A percentile compares a stretch with the other conserved stretches of the same genome.
Conservation (phyloP, 1,284 basidiomycete genomes). For the Fomitiporia mediterranea region DNA sequence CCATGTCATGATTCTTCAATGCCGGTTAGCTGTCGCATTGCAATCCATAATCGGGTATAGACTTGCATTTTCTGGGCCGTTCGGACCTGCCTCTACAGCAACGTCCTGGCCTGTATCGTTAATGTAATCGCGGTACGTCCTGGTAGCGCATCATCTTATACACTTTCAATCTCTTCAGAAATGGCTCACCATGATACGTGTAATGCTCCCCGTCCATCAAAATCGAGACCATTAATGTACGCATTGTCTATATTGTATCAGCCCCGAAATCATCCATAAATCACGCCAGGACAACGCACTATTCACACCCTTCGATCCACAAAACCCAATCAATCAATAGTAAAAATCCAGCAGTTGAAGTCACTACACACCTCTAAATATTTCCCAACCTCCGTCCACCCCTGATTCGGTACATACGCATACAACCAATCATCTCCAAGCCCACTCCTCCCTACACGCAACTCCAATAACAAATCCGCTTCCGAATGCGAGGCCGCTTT, state of each 20-base stretch:
- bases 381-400: constrained; percentile 33
- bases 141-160: too few species aligned
- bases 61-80: constrained; percentile 41
- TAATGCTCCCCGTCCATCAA: constrained; percentile 32
- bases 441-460: constrained; percentile 39
- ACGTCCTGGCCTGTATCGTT: constrained; percentile 38
- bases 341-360: constrained; percentile 3
- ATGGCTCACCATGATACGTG: constrained; percentile 39
- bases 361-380: constrained; percentile 32
- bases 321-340: background rate
- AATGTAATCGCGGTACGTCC: constrained; percentile 43
- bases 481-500: constrained; percentile 4
- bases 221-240: constrained; percentile 44
- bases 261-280: background rate
- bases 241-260: constrained; percentile 33
- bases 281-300: constrained; percentile 25
- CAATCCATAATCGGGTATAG: background rate
- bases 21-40: background rate
- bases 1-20: constrained; percentile 39
- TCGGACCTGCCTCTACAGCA: constrained; percentile 41
- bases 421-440: constrained; percentile 42
- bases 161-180: too few species aligned
- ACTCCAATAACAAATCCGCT: constrained; percentile 35
- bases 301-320: constrained; percentile 32
- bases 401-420: constrained; percentile 31